Evolutionary conservation across 176 grass and related monocot species (phyloP).

Genomic region (Cocos nucifera): DNA sequence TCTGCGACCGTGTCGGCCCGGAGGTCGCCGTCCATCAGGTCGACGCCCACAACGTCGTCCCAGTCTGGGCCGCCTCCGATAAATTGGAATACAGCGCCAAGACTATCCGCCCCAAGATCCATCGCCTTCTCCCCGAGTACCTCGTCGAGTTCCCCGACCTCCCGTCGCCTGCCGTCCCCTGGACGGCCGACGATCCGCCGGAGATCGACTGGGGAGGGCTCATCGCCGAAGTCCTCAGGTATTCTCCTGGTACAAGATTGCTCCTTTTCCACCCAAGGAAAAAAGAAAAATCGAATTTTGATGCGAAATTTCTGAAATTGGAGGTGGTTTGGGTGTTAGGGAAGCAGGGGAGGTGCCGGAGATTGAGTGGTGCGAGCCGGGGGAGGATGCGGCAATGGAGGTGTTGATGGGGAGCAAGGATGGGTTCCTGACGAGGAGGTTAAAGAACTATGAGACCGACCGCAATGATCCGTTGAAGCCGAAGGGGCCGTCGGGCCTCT

Average conservation of each 20-base stretch:
- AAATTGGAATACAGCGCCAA: slow-evolving; percentile 74
- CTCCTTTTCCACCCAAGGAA: no score
- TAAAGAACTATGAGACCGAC: slow-evolving; percentile 57
- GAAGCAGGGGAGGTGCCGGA: slow-evolving; percentile 71
- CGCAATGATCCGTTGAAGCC: slow-evolving; percentile 80
- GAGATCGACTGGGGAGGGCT: slow-evolving; percentile 48
- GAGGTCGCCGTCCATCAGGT: slow-evolving; percentile 59
- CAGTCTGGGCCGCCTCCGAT: slow-evolving; percentile 57
- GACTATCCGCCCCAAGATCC: slow-evolving; percentile 67
- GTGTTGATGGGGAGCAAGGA: slow-evolving; percentile 48
- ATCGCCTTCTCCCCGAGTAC: slow-evolving; percentile 52
- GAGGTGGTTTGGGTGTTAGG: slow-evolving; percentile 13
- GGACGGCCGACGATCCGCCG: slow-evolving; percentile 35
- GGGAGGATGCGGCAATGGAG: slow-evolving; percentile 60
- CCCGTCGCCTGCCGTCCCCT: slow-evolving; percentile 13
- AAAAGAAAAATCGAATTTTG: slow-evolving; percentile 2
- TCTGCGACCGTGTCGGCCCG: slow-evolving; percentile 59
- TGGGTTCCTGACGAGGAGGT: slow-evolving; percentile 70
- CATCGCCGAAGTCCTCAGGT: slow-evolving; percentile 55
- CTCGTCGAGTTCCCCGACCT: slow-evolving; percentile 66
- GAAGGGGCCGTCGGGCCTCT: slow-evolving; percentile 50
- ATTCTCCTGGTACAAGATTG: not conserved
- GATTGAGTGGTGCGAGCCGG: slow-evolving; percentile 71
- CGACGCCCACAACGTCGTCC: slow-evolving; percentile 86
- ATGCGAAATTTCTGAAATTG: not conserved